These are phyloP conservation scores for Williopsis jadinii DNA, from an alignment of 1,139 yeast genomes.

Conservation along the genomic window DNA sequence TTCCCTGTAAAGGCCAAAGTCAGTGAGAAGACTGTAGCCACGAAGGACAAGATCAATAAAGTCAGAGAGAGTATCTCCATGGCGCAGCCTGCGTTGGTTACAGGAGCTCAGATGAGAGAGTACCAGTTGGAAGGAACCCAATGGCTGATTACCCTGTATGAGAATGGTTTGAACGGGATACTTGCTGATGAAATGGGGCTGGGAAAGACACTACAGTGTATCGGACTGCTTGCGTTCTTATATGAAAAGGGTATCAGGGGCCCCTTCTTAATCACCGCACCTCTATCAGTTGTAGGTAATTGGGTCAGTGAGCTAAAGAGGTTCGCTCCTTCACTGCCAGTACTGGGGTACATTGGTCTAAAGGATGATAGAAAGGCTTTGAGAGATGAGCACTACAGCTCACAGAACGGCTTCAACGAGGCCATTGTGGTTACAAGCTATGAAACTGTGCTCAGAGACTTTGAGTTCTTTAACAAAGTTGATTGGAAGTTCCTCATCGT, in stretches of 20 bases:
- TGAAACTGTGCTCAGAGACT: constrained; percentile 71
- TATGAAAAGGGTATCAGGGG: constrained; percentile 77
- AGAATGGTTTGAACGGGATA: constrained; percentile 91
- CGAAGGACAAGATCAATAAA: constrained; percentile 17
- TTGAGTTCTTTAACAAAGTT: constrained; percentile 39
- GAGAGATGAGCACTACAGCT: constrained; percentile 29
- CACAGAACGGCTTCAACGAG: constrained; percentile 7
- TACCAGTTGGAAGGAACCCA: constrained; percentile 88
- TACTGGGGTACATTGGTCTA: constrained; percentile 58
- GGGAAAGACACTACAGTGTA: constrained; percentile 87
- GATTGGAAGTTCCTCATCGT: constrained; percentile 82
- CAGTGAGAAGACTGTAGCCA: constrained; percentile 12
- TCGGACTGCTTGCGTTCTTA: constrained; percentile 67
- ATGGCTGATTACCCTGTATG: constrained; percentile 83
- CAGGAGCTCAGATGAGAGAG: constrained; percentile 66
- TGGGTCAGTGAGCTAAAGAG: constrained; percentile 69
- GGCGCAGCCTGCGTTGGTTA: constrained; percentile 58
- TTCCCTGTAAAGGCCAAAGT: constrained; percentile 12
- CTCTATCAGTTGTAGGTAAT: constrained; percentile 78
- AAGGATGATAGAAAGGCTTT: constrained; percentile 46
- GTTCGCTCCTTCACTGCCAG: constrained; percentile 69
- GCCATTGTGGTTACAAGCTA: constrained; percentile 70
- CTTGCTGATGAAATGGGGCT: constrained; percentile 97
- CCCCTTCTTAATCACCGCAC: constrained; percentile 82
- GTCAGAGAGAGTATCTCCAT: constrained; percentile 14